Conservation (phyloP, 2,329 filamentous ascomycete species). For the Dryadomyces quercus-mongolicae region DNA sequence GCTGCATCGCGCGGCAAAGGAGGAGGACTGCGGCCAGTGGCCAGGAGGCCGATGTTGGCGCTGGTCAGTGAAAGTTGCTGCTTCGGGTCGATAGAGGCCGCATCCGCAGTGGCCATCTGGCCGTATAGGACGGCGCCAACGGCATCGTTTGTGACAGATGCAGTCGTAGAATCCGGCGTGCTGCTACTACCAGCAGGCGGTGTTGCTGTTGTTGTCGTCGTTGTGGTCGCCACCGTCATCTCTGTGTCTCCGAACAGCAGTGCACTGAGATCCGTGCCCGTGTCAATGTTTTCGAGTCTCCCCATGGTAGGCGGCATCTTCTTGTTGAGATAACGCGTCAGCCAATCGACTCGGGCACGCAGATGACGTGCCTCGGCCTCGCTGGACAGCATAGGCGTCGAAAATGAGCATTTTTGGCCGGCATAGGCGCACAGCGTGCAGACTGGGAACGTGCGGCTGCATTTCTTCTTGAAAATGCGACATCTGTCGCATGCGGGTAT, state of each 20-base stretch:
- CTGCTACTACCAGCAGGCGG: too few relatives aligned
- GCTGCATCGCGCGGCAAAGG: constrained; percentile 14
- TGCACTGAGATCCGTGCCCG: background rate
- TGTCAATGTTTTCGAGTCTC: background rate
- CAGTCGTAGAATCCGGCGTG: too few relatives aligned
- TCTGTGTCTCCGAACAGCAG: background rate
- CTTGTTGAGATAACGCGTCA: constrained; percentile 12
- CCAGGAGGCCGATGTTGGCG: too few relatives aligned
- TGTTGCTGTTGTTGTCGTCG: background rate
- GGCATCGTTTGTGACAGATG: too few relatives aligned
- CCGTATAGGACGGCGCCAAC: too few relatives aligned
- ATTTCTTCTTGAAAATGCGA: constrained; percentile 26
- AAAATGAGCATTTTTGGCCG: constrained; percentile 25
- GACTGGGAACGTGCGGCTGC: constrained; percentile 28
- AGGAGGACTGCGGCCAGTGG: constrained; percentile 3
- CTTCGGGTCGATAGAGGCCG: too few relatives aligned
- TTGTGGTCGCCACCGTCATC: background rate
- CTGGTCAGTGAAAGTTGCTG: too few relatives aligned
- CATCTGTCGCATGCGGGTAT: constrained; percentile 7
- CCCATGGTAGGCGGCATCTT: background rate
- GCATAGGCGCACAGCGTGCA: constrained; percentile 27
- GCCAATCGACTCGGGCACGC: constrained; percentile 27
- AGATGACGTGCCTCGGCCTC: constrained; percentile 15
- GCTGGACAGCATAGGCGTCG: constrained; percentile 5
- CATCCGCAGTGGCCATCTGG: too few relatives aligned